Conservation (phyloP, 345 rosid genomes). For the Moringa oleifera region DNA sequence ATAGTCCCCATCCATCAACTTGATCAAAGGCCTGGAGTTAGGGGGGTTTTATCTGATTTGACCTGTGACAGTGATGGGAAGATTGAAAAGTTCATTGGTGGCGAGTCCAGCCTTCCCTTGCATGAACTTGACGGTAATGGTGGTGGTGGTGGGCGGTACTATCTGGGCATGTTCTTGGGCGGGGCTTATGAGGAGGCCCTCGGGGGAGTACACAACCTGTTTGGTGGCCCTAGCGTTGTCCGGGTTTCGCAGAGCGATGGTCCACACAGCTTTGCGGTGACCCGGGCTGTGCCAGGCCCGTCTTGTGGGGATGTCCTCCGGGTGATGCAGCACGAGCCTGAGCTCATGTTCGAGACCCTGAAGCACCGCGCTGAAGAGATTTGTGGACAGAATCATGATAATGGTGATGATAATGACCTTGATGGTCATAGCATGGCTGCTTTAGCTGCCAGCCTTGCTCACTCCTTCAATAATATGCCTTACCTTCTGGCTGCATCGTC, state of each 20-base stretch:
- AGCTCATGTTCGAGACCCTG: constrained; percentile 88
- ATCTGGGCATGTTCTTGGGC: constrained; percentile 93
- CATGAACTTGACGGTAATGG: constrained; percentile 53
- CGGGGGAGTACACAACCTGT: constrained; percentile 94
- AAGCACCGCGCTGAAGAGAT: constrained; percentile 81
- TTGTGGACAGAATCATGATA: constrained; percentile 22
- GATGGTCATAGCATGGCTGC: constrained; percentile 28
- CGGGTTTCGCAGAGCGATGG: constrained; percentile 88
- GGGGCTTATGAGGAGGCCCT: constrained; percentile 99
- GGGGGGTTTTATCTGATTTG: constrained; percentile 77
- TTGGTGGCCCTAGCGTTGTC: constrained; percentile 90
- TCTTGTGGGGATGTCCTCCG: constrained; percentile 89
- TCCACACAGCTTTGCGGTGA: constrained; percentile 87
- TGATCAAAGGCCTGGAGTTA: constrained; percentile 62
- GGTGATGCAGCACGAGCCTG: constrained; percentile 93
- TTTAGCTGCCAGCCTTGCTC: constrained; percentile 56
- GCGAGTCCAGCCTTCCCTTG: constrained; percentile 78
- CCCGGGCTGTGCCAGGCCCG: constrained; percentile 77
- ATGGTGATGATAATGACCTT: constrained; percentile 1
- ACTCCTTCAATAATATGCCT: constrained; percentile 84
- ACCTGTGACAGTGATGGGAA: constrained; percentile 96
- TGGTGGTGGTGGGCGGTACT: constrained; percentile 43
- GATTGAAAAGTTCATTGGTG: constrained; percentile 85
- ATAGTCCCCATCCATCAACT: constrained; percentile 82
- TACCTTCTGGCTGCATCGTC: constrained; percentile 50